These are phyloP conservation scores for Cenococcum geophilum DNA, from an alignment of 495 filamentous ascomycete species.

Conservation along the genomic window DNA sequence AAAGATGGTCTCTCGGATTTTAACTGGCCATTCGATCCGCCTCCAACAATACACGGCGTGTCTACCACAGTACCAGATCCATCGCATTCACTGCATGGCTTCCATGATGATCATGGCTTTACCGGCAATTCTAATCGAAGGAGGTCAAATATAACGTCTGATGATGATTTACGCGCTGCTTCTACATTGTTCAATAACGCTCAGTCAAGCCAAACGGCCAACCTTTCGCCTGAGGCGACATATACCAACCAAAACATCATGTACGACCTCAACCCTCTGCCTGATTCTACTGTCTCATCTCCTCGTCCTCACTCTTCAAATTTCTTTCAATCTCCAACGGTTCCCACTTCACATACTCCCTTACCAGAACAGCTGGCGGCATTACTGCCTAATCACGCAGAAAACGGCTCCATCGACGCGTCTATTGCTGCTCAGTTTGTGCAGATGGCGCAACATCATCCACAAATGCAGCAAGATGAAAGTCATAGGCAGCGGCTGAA, in stretches of 20 bases:
- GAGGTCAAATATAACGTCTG: constrained; percentile 7
- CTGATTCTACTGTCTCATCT: background rate
- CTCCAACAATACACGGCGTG: constrained; percentile 21
- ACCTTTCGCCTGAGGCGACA: background rate
- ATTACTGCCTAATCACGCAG: constrained; percentile 17
- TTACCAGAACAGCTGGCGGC: constrained; percentile 21
- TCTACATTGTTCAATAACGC: constrained; percentile 20
- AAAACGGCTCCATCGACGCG: constrained; percentile 23
- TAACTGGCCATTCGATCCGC: constrained; percentile 15
- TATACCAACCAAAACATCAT: constrained; percentile 8
- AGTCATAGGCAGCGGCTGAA: constrained; percentile 7
- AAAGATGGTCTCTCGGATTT: constrained; percentile 11
- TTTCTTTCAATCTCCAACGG: constrained; percentile 15
- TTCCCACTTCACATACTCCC: constrained; percentile 16
- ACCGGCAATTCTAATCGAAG: background rate
- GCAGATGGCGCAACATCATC: constrained; percentile 10
- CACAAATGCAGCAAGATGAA: background rate
- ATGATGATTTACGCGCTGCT: constrained; percentile 18
- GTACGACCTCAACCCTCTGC: constrained; percentile 13
- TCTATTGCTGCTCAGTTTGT: constrained; percentile 20
- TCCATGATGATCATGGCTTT: constrained; percentile 15
- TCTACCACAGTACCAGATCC: constrained; percentile 26
- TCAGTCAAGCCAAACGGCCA: constrained; percentile 4
- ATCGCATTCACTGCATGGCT: constrained; percentile 17
- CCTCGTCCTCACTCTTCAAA: background rate